Evolutionary conservation across 2,329 filamentous ascomycete species (phyloP).

Genomic region (Didymella arachidicola): DNA sequence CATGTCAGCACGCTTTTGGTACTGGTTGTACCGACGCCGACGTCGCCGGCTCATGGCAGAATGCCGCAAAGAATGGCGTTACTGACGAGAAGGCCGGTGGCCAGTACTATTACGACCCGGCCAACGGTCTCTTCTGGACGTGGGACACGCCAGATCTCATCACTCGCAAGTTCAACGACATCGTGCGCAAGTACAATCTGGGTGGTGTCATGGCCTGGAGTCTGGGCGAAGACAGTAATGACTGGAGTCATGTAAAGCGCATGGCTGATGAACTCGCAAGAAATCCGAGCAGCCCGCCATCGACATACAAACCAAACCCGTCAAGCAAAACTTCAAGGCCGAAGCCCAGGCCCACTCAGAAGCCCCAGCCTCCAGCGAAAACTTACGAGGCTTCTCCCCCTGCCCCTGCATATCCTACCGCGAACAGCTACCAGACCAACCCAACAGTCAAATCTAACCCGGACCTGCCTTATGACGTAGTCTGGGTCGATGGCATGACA

Average conservation of each 20-base stretch:
- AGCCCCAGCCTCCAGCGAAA: background rate
- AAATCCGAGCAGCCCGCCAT: background rate
- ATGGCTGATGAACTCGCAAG: constrained; percentile 46
- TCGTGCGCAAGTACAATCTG: constrained; percentile 64
- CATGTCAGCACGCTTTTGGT: constrained; percentile 45
- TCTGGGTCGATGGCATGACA: constrained; percentile 27
- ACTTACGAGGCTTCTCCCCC: constrained; percentile 3
- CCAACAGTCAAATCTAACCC: constrained; percentile 10
- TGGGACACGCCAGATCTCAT: constrained; percentile 73
- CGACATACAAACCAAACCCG: background rate
- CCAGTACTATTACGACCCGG: constrained; percentile 71
- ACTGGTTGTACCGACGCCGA: constrained; percentile 58
- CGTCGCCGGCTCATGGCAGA: constrained; percentile 64
- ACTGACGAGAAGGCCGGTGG: constrained; percentile 68
- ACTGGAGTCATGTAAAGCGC: constrained; percentile 53
- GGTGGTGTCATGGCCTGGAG: constrained; percentile 81
- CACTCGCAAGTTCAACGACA: constrained; percentile 65
- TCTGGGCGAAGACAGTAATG: constrained; percentile 69
- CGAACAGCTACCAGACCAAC: constrained; percentile 2
- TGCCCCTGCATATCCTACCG: background rate
- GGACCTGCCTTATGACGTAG: constrained; percentile 20
- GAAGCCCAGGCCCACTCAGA: background rate
- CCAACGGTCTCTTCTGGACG: constrained; percentile 72
- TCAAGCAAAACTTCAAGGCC: background rate
- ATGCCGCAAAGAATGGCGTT: constrained; percentile 60